These are phyloP conservation scores for Leonotis leonurus DNA, from an alignment of 257 asterid genomes.

Conservation along the genomic window DNA sequence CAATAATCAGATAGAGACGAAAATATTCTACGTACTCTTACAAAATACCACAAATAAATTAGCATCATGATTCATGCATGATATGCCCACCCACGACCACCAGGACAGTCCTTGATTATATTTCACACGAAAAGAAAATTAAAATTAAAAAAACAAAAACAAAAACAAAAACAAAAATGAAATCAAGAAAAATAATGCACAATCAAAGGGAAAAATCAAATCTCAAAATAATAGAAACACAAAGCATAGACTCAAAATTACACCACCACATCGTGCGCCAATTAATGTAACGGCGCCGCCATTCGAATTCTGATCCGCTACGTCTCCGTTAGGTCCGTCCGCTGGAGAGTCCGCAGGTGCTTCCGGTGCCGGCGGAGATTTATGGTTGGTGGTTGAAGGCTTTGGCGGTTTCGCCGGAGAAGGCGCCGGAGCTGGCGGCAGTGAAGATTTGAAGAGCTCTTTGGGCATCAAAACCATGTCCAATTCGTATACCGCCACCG, in stretches of 20 bases:
- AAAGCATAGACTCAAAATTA: conserved; percentile 17
- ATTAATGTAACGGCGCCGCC: not conserved
- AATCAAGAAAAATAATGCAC: not conserved
- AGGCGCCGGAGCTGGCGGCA: conserved; percentile 27
- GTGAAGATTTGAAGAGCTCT: conserved; percentile 43
- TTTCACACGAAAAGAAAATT: too few relatives aligned
- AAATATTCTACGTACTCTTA: too few relatives aligned
- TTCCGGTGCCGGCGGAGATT: conserved; percentile 28
- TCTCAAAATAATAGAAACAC: conserved; percentile 15
- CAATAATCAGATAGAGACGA: too few relatives aligned
- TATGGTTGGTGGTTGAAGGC: conserved; percentile 10
- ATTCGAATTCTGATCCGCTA: conserved; percentile 17
- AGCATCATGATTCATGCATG: too few relatives aligned
- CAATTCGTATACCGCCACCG: conserved; percentile 43
- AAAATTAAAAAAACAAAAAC: too few relatives aligned
- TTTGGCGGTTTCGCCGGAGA: conserved; percentile 18
- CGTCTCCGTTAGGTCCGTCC: conserved; percentile 24
- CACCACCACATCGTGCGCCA: conserved; percentile 2
- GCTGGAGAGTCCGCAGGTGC: conserved; percentile 22
- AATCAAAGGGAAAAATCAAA: not conserved
- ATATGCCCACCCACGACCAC: too few relatives aligned
- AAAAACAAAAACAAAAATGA: too few relatives aligned
- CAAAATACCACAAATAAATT: too few relatives aligned
- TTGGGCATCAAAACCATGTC: conserved; percentile 52
- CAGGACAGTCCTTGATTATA: too few relatives aligned